A percentile compares a stretch with the other conserved stretches of the same genome.
phyloP scores from a whole-genome alignment of 176 grass and related monocot genomes.

The Sorghum bicolor region DNA sequence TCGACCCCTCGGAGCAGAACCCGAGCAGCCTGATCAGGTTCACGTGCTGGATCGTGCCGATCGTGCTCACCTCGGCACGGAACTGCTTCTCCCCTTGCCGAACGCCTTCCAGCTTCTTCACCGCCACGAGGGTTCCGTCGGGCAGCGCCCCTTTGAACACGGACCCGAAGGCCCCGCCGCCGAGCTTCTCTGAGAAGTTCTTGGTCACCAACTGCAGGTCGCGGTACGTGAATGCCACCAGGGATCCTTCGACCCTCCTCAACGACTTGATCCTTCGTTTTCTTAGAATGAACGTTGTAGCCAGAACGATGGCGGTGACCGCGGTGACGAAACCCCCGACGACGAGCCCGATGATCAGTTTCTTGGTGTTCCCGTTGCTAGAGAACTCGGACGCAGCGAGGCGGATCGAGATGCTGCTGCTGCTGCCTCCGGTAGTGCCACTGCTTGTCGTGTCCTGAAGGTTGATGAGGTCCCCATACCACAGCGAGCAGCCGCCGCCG shows the following conservation, averaged over 20 bases:
- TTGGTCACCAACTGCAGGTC: constrained; percentile 51
- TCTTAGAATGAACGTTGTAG: neutral
- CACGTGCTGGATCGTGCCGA: constrained; percentile 60
- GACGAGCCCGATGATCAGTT: neutral
- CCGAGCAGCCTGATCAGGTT: constrained; percentile 59
- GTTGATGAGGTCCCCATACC: constrained; percentile 46
- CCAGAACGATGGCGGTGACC: neutral
- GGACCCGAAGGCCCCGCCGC: constrained; percentile 60
- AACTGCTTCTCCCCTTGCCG: constrained; percentile 80
- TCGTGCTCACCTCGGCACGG: constrained; percentile 62
- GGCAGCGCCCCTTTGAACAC: constrained; percentile 48
- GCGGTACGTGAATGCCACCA: constrained; percentile 45
- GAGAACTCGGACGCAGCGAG: constrained; percentile 46
- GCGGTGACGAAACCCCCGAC: neutral
- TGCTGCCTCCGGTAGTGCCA: neutral
- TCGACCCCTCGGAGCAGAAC: constrained; percentile 46
- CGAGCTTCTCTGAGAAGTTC: constrained; percentile 66
- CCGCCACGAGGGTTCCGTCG: constrained; percentile 28
- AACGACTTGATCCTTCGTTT: neutral
- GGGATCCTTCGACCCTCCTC: constrained; percentile 20
- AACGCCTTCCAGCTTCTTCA: constrained; percentile 62
- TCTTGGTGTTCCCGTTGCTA: neutral
- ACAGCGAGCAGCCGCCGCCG: constrained; percentile 30
- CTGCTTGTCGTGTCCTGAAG: constrained; percentile 37
- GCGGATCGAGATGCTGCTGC: constrained; percentile 39